These are phyloP conservation scores for Fagus sylvatica DNA, from an alignment of 306 rosid genomes.

Conservation along the genomic window DNA sequence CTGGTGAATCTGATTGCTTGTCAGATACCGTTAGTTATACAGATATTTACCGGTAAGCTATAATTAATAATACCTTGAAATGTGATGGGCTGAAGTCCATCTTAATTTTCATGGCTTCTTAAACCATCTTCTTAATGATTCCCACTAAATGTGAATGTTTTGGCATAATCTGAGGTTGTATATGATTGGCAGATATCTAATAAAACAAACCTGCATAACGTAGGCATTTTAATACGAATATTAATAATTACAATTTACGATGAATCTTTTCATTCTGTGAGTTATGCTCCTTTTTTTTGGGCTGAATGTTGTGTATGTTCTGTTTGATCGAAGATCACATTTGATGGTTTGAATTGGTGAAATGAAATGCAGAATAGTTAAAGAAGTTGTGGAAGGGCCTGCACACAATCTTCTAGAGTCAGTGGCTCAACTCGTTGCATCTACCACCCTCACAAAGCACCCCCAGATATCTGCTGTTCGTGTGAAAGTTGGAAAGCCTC, in stretches of 20 bases:
- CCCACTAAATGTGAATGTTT: neutral
- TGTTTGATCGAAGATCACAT: neutral
- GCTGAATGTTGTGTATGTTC: neutral
- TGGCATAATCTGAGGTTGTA: neutral
- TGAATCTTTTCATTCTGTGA: neutral
- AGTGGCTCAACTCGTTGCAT: slow-evolving; percentile 71
- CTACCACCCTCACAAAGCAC: slow-evolving; percentile 38
- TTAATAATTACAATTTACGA: neutral
- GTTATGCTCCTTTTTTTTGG: too few relatives aligned
- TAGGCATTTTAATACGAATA: neutral
- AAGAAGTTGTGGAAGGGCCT: slow-evolving; percentile 70
- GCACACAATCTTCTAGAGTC: slow-evolving; percentile 78
- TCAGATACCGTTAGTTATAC: slow-evolving; percentile 66
- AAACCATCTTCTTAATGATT: too few relatives aligned
- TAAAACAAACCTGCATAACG: neutral
- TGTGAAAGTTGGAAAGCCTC: slow-evolving; percentile 84
- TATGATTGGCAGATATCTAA: neutral
- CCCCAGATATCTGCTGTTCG: slow-evolving; percentile 68
- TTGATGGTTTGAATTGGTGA: slow-evolving; percentile 20
- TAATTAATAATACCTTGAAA: neutral
- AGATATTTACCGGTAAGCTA: slow-evolving; percentile 57
- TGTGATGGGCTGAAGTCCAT: neutral
- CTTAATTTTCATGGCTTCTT: neutral
- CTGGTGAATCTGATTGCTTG: slow-evolving; percentile 68
- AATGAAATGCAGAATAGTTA: slow-evolving; percentile 51